Conservation (phyloP, 176 grass and related monocot genomes). For the Luzula sylvatica region DNA sequence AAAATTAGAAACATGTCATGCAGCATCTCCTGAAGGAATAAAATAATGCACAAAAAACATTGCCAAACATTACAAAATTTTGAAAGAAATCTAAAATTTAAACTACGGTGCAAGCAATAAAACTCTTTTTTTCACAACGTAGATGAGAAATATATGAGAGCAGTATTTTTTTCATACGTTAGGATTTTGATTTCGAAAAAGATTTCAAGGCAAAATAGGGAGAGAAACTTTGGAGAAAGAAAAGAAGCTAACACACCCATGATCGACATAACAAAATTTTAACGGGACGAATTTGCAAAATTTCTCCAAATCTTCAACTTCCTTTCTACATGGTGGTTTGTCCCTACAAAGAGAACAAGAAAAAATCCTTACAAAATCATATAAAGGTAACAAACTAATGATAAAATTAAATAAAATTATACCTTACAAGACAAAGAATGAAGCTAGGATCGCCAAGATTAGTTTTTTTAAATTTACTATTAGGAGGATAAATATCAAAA, state of each 20-base stretch:
- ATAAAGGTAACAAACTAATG: background rate
- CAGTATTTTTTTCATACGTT: no score
- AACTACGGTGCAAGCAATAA: no score
- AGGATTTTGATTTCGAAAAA: no score
- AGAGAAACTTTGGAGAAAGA: slow-evolving; percentile 28
- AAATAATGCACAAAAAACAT: no score
- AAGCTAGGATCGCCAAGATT: slow-evolving; percentile 49
- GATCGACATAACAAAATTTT: slow-evolving; percentile 33
- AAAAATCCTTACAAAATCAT: slow-evolving; percentile 1
- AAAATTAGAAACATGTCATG: no score
- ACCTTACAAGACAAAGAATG: slow-evolving; percentile 64
- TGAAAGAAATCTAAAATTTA: no score
- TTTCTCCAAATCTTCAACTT: slow-evolving; percentile 28
- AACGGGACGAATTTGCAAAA: slow-evolving; percentile 20
- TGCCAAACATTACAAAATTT: no score
- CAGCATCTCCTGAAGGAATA: no score
- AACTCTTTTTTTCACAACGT: no score
- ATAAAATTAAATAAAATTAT: background rate
- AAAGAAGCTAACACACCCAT: slow-evolving; percentile 39
- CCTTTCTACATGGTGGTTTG: slow-evolving; percentile 21
- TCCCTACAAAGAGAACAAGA: slow-evolving; percentile 11
- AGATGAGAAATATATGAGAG: no score
- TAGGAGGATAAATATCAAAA: slow-evolving; percentile 63
- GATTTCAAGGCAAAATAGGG: slow-evolving; percentile 24
- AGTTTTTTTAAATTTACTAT: slow-evolving; percentile 86